Conservation (phyloP, 2,329 filamentous ascomycete species). For the Fusarium subglutinans region DNA sequence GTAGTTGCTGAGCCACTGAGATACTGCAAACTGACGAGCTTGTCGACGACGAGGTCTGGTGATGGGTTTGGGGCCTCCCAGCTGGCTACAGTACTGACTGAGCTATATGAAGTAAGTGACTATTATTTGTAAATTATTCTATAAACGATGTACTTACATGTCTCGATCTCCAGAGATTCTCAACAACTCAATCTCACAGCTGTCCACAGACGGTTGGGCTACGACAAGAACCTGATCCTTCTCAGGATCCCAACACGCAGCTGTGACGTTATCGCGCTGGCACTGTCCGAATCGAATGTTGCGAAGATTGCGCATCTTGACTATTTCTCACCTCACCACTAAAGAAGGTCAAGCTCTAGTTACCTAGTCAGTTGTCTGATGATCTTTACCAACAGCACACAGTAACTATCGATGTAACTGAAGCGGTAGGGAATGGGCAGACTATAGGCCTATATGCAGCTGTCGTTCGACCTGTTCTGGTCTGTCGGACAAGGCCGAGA, state of each 20-base stretch:
- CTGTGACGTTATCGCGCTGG: slow-evolving; percentile 72
- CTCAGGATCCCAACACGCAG: slow-evolving; percentile 85
- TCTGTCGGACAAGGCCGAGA: slow-evolving; percentile 36
- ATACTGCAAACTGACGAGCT: slow-evolving; percentile 81
- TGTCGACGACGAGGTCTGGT: slow-evolving; percentile 79
- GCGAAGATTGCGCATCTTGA: slow-evolving; percentile 84
- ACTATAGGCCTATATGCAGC: slow-evolving; percentile 31
- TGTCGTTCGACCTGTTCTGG: slow-evolving; percentile 39
- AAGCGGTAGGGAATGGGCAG: slow-evolving; percentile 23
- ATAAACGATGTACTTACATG: slow-evolving; percentile 49
- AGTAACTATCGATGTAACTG: neutral
- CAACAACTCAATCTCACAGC: slow-evolving; percentile 77
- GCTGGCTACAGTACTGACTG: slow-evolving; percentile 68
- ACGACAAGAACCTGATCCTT: slow-evolving; percentile 83
- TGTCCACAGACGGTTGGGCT: slow-evolving; percentile 79
- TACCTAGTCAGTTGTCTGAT: neutral
- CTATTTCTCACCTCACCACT: neutral
- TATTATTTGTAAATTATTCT: neutral
- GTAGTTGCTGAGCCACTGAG: slow-evolving; percentile 81
- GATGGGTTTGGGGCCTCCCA: slow-evolving; percentile 90
- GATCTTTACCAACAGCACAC: neutral
- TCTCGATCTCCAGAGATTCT: slow-evolving; percentile 59
- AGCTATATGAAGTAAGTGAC: slow-evolving; percentile 35
- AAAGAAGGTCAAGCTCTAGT: neutral
- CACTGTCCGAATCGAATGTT: slow-evolving; percentile 77